Conservation (phyloP, 768 basidiomycete genomes). For the Pleurotus tuber-regium region DNA sequence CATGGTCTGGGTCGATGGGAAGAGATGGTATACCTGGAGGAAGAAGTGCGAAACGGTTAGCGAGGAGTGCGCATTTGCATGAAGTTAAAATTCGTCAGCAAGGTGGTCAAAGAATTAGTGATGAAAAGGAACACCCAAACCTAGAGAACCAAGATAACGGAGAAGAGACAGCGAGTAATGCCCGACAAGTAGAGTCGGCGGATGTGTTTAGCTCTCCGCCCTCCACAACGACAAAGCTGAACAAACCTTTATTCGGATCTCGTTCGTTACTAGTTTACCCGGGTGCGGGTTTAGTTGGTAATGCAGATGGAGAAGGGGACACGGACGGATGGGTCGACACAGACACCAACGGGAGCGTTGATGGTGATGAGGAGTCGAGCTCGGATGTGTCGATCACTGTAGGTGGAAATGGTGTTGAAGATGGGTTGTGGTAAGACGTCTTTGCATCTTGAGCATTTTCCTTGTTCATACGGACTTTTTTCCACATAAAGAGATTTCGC, state of each 20-base stretch:
- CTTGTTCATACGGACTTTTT: no score
- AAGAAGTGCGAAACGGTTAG: slow-evolving; percentile 14
- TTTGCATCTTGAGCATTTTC: no score
- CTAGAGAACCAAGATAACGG: no score
- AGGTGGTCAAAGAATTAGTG: no score
- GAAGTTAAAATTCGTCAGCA: slow-evolving; percentile 2
- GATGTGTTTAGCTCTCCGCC: slow-evolving; percentile 6
- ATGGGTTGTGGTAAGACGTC: no score
- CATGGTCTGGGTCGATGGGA: slow-evolving; percentile 5
- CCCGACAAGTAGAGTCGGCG: not conserved
- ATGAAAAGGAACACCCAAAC: no score
- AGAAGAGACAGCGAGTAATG: not conserved
- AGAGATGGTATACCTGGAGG: slow-evolving; percentile 2
- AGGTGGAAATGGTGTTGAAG: no score
- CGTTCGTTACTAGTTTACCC: not conserved
- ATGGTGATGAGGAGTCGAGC: not conserved
- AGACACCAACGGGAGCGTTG: slow-evolving; percentile 6
- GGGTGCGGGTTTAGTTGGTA: not conserved
- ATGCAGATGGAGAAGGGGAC: not conserved
- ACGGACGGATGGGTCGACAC: slow-evolving; percentile 17
- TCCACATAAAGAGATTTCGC: no score
- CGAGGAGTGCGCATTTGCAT: slow-evolving; percentile 16
- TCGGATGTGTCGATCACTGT: no score
- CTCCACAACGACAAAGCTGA: not conserved
- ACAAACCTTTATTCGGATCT: not conserved